Conservation (phyloP, 768 basidiomycete species). For the Tulasnella sp. region DNA sequence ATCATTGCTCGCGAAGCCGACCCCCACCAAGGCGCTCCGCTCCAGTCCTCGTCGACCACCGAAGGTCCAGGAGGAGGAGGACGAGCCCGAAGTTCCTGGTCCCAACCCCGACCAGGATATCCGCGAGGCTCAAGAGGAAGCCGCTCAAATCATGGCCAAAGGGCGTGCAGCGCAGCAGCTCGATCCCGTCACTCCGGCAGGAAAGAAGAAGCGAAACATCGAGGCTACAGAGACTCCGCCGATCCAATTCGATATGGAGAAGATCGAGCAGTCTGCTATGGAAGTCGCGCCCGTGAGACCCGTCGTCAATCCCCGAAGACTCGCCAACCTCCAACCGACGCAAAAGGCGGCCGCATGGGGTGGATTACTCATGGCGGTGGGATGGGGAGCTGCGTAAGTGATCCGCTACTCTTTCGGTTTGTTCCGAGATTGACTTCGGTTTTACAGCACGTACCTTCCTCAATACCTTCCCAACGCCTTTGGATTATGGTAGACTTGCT, state of each 20-base stretch:
- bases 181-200: constrained; percentile 12
- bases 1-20: constrained; percentile 41
- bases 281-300: constrained; percentile 54
- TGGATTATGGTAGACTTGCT: background rate
- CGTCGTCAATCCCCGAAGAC: constrained; percentile 31
- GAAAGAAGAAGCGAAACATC: constrained; percentile 48
- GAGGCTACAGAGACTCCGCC: constrained; percentile 52
- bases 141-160: constrained; percentile 65
- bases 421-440: background rate
- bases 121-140: constrained; percentile 71
- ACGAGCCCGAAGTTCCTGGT: constrained; percentile 49
- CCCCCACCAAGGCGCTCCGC: constrained; percentile 42
- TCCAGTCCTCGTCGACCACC: constrained; percentile 35
- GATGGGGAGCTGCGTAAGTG: constrained; percentile 69
- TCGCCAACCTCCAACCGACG: constrained; percentile 56
- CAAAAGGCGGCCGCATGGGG: constrained; percentile 81
- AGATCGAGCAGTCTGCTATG: constrained; percentile 48
- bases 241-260: constrained; percentile 55
- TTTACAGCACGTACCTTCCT: background rate
- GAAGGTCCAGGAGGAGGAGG: constrained; percentile 50
- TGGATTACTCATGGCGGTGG: constrained; percentile 75
- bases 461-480: constrained; percentile 8
- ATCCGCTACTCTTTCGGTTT: background rate
- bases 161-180: constrained; percentile 40
- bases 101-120: constrained; percentile 69